phyloP scores from a whole-genome alignment of 331 rosid genomes.

The Malus hybrid region DNA sequence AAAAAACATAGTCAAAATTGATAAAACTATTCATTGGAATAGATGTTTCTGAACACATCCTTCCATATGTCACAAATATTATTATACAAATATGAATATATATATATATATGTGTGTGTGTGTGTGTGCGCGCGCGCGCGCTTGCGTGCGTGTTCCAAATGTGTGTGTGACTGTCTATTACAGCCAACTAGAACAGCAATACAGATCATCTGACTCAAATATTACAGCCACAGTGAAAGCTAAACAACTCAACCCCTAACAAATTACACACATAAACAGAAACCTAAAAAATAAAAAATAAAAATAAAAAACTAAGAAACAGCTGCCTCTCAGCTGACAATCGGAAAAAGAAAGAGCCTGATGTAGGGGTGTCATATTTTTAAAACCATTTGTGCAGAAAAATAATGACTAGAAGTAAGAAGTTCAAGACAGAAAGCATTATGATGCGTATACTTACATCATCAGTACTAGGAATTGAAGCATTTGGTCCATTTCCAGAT shows the following conservation, averaged over 20 bases:
- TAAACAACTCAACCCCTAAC: neutral
- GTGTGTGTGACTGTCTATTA: too few relatives aligned
- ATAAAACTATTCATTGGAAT: neutral
- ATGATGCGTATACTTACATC: conserved; percentile 54
- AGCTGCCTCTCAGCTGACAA: neutral
- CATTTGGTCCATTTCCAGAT: conserved; percentile 58
- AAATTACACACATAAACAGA: neutral
- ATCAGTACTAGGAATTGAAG: conserved; percentile 45
- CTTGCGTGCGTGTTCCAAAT: too few relatives aligned
- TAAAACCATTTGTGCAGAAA: neutral
- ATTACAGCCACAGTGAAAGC: neutral
- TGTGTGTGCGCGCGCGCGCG: too few relatives aligned
- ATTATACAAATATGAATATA: neutral
- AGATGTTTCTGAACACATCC: neutral
- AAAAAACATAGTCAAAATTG: neutral
- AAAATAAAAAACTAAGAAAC: neutral
- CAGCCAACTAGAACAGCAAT: neutral
- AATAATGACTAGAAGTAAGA: neutral
- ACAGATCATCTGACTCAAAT: neutral
- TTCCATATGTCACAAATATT: neutral
- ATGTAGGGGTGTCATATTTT: neutral
- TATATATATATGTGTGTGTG: neutral
- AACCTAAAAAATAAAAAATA: too few relatives aligned
- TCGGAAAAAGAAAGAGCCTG: neutral
- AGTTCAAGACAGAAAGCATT: neutral